phyloP scores from a whole-genome alignment of 192 early-diverging fungal species.

The Coemansia sp. region DNA sequence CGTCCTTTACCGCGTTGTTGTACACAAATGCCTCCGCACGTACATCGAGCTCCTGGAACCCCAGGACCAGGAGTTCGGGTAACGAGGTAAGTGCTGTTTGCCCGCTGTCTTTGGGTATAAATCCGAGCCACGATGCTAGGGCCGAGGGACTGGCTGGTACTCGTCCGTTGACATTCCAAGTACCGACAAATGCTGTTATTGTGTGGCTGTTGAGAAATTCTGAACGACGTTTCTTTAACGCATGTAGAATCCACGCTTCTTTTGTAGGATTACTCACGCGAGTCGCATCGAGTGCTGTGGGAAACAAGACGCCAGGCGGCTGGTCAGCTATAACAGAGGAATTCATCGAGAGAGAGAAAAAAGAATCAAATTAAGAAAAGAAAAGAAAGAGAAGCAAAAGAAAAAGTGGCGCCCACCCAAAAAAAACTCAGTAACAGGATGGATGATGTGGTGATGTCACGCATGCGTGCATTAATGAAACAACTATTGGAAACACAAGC shows the following conservation, averaged over 20 bases:
- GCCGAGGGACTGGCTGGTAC: constrained; percentile 54
- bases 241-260: constrained; percentile 51
- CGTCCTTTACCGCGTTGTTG: constrained; percentile 77
- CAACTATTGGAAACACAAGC: constrained; percentile 20
- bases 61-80: constrained; percentile 52
- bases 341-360: background rate
- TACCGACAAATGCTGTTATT: constrained; percentile 72
- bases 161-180: constrained; percentile 91
- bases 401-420: background rate
- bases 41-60: constrained; percentile 93
- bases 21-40: constrained; percentile 84
- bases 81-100: constrained; percentile 9
- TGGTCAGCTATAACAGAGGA: background rate
- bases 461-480: constrained; percentile 11
- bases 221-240: constrained; percentile 33
- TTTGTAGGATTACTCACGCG: constrained; percentile 47
- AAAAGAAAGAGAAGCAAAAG: constrained; percentile 45
- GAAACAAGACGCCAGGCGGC: background rate
- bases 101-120: constrained; percentile 29
- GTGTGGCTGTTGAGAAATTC: constrained; percentile 34
- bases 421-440: constrained; percentile 6
- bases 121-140: constrained; percentile 68
- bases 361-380: background rate
- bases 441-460: constrained; percentile 15
- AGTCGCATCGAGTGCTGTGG: constrained; percentile 8